Conservation (phyloP, 164 flowering plant genomes). For the Annona squamosa region DNA sequence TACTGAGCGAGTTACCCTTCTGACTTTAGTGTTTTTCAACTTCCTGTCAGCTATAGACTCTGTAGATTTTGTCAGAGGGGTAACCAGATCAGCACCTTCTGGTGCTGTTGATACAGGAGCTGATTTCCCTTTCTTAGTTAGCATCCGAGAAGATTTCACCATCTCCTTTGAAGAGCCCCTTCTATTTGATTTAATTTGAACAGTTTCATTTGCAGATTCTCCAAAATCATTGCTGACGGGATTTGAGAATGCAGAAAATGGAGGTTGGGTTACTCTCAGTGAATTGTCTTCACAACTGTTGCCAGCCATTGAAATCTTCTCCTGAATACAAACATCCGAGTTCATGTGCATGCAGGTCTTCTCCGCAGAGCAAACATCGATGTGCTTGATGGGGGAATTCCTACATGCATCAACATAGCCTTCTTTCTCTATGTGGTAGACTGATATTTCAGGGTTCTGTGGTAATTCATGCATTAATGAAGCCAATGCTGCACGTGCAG, state of each 20-base stretch:
- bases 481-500: conserved; percentile 47
- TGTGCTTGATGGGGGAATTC: too few relatives aligned
- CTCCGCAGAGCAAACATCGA: too few relatives aligned
- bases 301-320: conserved; percentile 3
- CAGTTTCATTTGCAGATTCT: neutral
- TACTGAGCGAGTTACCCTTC: neutral
- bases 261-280: neutral
- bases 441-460: conserved; percentile 16
- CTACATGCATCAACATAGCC: too few relatives aligned
- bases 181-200: conserved; percentile 1
- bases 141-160: conserved; percentile 7
- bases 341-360: neutral
- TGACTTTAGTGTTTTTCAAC: neutral
- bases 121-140: conserved; percentile 11
- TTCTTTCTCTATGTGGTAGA: conserved; percentile 11
- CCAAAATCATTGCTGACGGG: neutral
- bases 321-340: conserved; percentile 10
- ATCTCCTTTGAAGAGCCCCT: conserved; percentile 7
- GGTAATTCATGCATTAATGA: conserved; percentile 25
- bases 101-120: neutral
- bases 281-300: neutral
- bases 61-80: neutral
- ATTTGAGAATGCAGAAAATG: conserved; percentile 6
- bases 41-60: neutral
- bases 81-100: conserved; percentile 3